Conservation (phyloP, 2,329 filamentous ascomycete species). For the Colletotrichum destructivum region DNA sequence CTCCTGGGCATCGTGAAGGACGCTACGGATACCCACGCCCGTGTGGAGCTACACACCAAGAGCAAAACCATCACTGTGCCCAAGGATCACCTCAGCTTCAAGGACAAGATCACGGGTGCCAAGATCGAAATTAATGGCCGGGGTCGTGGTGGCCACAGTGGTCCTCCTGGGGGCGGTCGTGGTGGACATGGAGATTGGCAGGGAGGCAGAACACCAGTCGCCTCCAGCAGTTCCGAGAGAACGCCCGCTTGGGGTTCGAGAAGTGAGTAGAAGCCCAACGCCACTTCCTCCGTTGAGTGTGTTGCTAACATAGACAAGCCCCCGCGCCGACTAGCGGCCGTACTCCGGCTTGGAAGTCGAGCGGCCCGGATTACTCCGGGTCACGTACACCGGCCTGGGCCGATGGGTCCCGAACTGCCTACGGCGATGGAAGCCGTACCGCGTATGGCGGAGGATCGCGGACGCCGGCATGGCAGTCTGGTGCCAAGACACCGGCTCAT, state of each 20-base stretch:
- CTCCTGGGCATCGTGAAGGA: conserved; percentile 96
- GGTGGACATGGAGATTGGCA: conserved; percentile 70
- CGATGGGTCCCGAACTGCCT: conserved; percentile 77
- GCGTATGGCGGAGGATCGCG: conserved; percentile 82
- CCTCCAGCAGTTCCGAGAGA: conserved; percentile 71
- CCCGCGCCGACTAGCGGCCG: conserved; percentile 69
- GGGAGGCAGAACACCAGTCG: conserved; percentile 78
- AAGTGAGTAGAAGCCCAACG: conserved; percentile 66
- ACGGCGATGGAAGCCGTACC: conserved; percentile 82
- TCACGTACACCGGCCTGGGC: conserved; percentile 80
- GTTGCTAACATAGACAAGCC: conserved; percentile 59
- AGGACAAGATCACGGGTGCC: conserved; percentile 85
- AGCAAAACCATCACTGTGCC: conserved; percentile 90
- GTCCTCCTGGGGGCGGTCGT: conserved; percentile 57
- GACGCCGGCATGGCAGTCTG: conserved; percentile 85
- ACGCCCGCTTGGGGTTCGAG: conserved; percentile 84
- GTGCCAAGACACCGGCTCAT: conserved; percentile 78
- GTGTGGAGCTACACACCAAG: conserved; percentile 95
- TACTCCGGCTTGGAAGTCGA: conserved; percentile 73
- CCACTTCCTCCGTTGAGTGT: conserved; percentile 2
- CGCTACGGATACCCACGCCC: conserved; percentile 86
- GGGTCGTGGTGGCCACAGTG: conserved; percentile 63
- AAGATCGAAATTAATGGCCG: conserved; percentile 79
- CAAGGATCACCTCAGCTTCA: conserved; percentile 86
- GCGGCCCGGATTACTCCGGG: conserved; percentile 64